Base-by-base conservation (phyloP, 768 basidiomycete genomes). In the Pulveroboletus sp. region DNA sequence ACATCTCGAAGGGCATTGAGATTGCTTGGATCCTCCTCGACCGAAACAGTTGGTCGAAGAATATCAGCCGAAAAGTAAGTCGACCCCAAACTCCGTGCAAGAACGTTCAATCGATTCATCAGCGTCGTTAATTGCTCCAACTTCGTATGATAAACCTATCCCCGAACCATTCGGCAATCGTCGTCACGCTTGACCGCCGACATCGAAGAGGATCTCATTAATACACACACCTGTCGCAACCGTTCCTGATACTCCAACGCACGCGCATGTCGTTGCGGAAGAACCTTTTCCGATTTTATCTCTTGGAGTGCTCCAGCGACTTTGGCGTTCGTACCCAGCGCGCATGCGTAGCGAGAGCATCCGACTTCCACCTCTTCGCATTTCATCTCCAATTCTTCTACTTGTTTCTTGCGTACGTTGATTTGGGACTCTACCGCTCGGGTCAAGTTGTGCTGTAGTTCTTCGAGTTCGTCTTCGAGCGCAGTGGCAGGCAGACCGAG, bases 401-500 rank as follows among this genome's bases (percentile, higher is more conserved):
- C 89, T 67, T 95, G 84, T 57, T 83, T 79, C 63, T 81, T 73
- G 50, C 89, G 73, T 15, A 74, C 63, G 13, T 84, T 75, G 37
- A 95, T 82, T 59, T 89, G 84, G 6, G 72, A 71, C 57, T 92
- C 86, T 13, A 94, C 86, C 24, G 87, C 83, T 49, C 79, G 75
- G 48, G 84, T 79, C 39, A 95, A 81, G 43, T 85, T 81, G 30
- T 83, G 76, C 59, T 93, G 85, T 7, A 95, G 76, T 8, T 76
- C 68, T 46, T 77, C 73, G 30, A 94, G 76, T 51, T 96, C 93
- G 64, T 89, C 85, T 64, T 89, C 82, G 38, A 94, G 79, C 0
- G 90, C 84, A 10, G 83, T 81, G 26, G 81, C 69, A 8, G 92
- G 89, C 13, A 94, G 76, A 30, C 89, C 91, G 14, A 95, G 86